These are phyloP conservation scores for Floccularia luteovirens DNA, from an alignment of 768 basidiomycete species.

Conservation along the genomic window DNA sequence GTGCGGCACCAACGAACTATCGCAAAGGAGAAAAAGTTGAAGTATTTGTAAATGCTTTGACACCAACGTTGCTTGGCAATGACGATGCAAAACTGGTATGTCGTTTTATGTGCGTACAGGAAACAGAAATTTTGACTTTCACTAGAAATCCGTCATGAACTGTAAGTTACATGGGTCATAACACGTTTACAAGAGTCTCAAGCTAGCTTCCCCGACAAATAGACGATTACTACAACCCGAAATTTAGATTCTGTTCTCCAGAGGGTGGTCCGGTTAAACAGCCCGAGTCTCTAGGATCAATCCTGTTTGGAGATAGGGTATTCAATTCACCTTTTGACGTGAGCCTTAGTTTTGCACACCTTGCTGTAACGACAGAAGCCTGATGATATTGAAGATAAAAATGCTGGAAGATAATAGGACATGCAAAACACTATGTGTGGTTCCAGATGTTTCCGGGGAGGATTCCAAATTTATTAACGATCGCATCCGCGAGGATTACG, in stretches of 20 bases:
- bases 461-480: constrained; percentile 89
- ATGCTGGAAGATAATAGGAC: constrained; percentile 74
- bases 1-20: constrained; percentile 85
- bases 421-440: constrained; percentile 69
- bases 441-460: constrained; percentile 46
- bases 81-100: constrained; percentile 68
- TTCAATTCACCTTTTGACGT: constrained; percentile 88
- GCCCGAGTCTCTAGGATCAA: constrained; percentile 85
- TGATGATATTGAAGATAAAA: constrained; percentile 45
- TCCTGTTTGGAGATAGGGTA: constrained; percentile 95
- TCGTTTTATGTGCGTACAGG: constrained; percentile 3
- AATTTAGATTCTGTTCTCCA: constrained; percentile 83
- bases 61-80: constrained; percentile 68
- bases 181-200: not conserved
- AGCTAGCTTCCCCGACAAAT: constrained; percentile 8
- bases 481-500: constrained; percentile 87
- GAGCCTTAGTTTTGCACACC: constrained; percentile 14
- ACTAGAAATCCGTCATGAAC: constrained; percentile 85
- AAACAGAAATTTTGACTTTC: not conserved
- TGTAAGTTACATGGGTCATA: constrained; percentile 36
- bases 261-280: constrained; percentile 61
- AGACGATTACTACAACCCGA: constrained; percentile 93
- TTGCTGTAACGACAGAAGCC: not conserved
- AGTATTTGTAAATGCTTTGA: constrained; percentile 82
- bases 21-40: constrained; percentile 63